Conservation (phyloP, 1,284 basidiomycete genomes). For the Takashimella tepidaria region DNA sequence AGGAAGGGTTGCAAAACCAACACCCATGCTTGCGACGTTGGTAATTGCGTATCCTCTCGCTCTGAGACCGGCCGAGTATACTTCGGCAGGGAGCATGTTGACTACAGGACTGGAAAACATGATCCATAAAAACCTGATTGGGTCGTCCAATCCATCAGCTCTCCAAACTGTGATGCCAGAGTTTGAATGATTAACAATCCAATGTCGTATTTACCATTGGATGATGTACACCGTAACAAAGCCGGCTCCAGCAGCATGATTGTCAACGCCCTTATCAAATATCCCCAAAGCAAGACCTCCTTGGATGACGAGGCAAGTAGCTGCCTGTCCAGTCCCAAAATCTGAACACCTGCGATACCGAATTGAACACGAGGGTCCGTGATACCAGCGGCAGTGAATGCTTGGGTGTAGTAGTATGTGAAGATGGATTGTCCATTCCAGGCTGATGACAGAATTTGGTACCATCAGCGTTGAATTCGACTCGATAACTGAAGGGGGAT, state of each 20-base stretch:
- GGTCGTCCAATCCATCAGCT: too few relatives aligned
- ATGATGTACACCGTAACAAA: conserved; percentile 25
- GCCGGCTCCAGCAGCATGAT: conserved; percentile 24
- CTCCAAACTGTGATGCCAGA: too few relatives aligned
- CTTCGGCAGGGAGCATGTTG: conserved; percentile 29
- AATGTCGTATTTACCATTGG: conserved; percentile 18
- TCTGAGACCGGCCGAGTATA: conserved; percentile 26
- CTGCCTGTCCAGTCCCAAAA: conserved; percentile 24
- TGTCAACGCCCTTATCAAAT: conserved; percentile 24
- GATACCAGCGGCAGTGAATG: conserved; percentile 22
- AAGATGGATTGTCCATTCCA: conserved; percentile 19
- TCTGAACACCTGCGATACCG: conserved; percentile 24
- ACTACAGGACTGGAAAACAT: conserved; percentile 26
- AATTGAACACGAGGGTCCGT: conserved; percentile 25
- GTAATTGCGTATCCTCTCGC: conserved; percentile 26
- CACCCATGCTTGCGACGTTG: conserved; percentile 26
- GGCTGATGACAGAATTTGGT: conserved; percentile 1
- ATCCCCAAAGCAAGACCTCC: conserved; percentile 21
- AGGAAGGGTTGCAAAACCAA: conserved; percentile 27
- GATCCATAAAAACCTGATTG: conserved; percentile 19
- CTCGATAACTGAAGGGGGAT: too few relatives aligned
- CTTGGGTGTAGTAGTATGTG: conserved; percentile 26
- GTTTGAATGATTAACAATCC: too few relatives aligned
- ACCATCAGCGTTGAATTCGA: background rate
- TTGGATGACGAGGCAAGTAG: conserved; percentile 19